These are phyloP conservation scores for Pichia sp. DNA, from an alignment of 1,139 yeast species.

Conservation along the genomic window DNA sequence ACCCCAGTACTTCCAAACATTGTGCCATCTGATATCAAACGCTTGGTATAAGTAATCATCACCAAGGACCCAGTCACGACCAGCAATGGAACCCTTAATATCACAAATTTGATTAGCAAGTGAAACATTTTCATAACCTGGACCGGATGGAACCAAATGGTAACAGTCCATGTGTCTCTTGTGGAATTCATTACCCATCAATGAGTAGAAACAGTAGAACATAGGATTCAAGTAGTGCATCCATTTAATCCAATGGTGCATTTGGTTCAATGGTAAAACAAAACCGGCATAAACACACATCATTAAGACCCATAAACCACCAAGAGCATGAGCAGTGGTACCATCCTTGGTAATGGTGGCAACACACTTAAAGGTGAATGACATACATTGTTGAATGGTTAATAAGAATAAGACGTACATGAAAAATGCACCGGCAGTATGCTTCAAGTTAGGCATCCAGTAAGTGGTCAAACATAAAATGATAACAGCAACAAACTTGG, in stretches of 20 bases:
- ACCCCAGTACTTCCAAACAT: slow-evolving; percentile 48
- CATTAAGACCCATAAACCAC: slow-evolving; percentile 44
- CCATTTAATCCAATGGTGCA: slow-evolving; percentile 64
- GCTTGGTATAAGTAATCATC: slow-evolving; percentile 35
- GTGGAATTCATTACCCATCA: slow-evolving; percentile 49
- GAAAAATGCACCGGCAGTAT: slow-evolving; percentile 39
- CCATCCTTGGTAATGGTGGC: slow-evolving; percentile 41
- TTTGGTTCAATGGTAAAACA: slow-evolving; percentile 48
- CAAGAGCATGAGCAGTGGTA: slow-evolving; percentile 45
- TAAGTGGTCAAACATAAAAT: slow-evolving; percentile 35
- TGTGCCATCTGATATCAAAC: slow-evolving; percentile 35
- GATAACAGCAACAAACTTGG: slow-evolving; percentile 31
- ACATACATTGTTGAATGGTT: slow-evolving; percentile 36
- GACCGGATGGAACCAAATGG: slow-evolving; percentile 43
- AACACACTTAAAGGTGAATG: slow-evolving; percentile 41
- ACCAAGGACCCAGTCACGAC: slow-evolving; percentile 40
- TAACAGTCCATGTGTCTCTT: slow-evolving; percentile 48
- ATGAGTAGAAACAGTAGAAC: slow-evolving; percentile 48
- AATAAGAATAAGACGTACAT: slow-evolving; percentile 36
- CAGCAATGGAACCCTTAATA: slow-evolving; percentile 41
- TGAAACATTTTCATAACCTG: slow-evolving; percentile 36
- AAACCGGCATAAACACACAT: slow-evolving; percentile 45
- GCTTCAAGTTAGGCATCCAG: slow-evolving; percentile 38
- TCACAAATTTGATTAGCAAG: slow-evolving; percentile 43
- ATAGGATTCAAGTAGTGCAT: slow-evolving; percentile 50